Evolutionary conservation across 1,284 basidiomycete genomes (phyloP).

Genomic region (Sphagnurus paluster): DNA sequence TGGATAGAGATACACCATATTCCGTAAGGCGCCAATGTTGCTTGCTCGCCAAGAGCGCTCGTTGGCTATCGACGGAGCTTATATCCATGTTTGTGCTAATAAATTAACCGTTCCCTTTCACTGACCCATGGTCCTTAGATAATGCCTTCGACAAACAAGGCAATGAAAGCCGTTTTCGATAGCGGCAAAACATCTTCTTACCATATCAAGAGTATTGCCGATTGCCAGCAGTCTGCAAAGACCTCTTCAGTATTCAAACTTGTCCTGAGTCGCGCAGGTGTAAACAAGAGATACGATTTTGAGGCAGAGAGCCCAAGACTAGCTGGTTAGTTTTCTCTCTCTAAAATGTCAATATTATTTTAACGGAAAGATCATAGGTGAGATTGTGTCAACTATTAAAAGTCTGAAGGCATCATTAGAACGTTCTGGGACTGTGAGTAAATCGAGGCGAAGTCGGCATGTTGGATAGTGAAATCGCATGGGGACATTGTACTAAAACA

Average conservation of each 20-base stretch:
- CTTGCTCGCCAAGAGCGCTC: slow-evolving; percentile 88
- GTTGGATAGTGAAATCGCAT: too few species aligned
- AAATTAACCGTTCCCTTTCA: background rate
- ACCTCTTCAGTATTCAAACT: slow-evolving; percentile 83
- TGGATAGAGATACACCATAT: slow-evolving; percentile 86
- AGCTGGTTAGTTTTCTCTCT: slow-evolving; percentile 80
- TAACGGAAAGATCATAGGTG: slow-evolving; percentile 39
- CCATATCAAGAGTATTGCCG: slow-evolving; percentile 86
- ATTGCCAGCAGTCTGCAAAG: slow-evolving; percentile 84
- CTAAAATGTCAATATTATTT: background rate
- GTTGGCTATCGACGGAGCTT: slow-evolving; percentile 93
- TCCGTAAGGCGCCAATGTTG: slow-evolving; percentile 92
- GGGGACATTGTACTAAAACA: too few species aligned
- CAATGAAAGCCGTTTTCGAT: slow-evolving; percentile 78
- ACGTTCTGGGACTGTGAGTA: slow-evolving; percentile 56
- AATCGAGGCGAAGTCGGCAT: slow-evolving; percentile 57
- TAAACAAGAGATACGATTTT: slow-evolving; percentile 94
- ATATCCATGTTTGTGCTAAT: slow-evolving; percentile 74
- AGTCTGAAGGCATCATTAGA: slow-evolving; percentile 59
- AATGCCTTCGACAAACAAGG: slow-evolving; percentile 83
- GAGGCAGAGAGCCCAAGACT: slow-evolving; percentile 87
- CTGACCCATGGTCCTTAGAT: slow-evolving; percentile 52
- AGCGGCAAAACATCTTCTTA: slow-evolving; percentile 89
- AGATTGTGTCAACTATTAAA: slow-evolving; percentile 71
- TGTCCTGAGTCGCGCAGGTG: slow-evolving; percentile 44